Percentiles rank a stretch among this genome's conserved stretches.
Evolutionary conservation across 2,329 filamentous ascomycete genomes (phyloP).

Genomic region (Cladosporium colombiae): DNA sequence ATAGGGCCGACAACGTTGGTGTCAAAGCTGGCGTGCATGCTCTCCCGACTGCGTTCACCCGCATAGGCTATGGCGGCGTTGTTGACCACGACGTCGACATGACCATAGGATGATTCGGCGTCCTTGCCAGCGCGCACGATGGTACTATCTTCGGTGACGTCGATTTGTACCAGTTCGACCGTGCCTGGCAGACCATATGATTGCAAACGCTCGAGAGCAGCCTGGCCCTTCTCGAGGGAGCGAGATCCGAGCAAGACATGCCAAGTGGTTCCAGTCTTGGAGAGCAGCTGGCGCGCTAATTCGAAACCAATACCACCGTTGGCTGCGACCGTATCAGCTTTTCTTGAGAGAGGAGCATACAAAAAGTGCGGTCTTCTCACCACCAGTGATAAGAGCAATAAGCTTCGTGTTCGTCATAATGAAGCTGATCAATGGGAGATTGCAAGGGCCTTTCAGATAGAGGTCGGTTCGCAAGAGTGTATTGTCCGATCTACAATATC

Average conservation of each 20-base stretch:
- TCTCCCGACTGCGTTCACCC: conserved; percentile 29
- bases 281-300: conserved; percentile 42
- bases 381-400: conserved; percentile 42
- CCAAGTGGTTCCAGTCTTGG: conserved; percentile 24
- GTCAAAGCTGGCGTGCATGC: conserved; percentile 32
- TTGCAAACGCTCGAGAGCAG: conserved; percentile 33
- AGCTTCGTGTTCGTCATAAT: conserved; percentile 25
- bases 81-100: conserved; percentile 42
- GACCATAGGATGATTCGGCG: conserved; percentile 28
- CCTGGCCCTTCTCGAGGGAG: conserved; percentile 42
- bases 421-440: not conserved
- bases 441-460: rapidly evolving
- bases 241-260: conserved; percentile 45
- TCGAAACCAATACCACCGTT: conserved; percentile 53
- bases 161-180: conserved; percentile 31
- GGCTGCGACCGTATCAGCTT: conserved; percentile 17
- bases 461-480: not conserved
- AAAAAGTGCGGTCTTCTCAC: conserved; percentile 26
- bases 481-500: not conserved
- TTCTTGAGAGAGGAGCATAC: not conserved
- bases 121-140: conserved; percentile 29
- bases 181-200: conserved; percentile 25
- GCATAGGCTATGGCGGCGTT: conserved; percentile 39
- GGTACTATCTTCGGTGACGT: conserved; percentile 29
- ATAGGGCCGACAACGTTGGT: conserved; percentile 32